Conservation (phyloP, 345 rosid genomes). For the Ailanthus altissimus region DNA sequence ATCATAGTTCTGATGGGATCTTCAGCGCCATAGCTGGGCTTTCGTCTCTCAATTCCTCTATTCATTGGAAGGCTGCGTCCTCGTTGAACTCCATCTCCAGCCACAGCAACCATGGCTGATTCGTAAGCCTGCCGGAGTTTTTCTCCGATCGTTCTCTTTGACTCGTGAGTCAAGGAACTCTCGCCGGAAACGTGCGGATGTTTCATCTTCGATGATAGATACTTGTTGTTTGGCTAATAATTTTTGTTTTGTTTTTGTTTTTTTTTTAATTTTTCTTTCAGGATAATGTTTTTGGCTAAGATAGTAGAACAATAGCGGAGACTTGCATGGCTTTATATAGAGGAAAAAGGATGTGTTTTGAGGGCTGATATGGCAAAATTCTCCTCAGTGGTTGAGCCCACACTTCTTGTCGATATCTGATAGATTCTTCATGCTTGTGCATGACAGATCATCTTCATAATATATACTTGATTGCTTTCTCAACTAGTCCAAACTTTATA, state of each 20-base stretch:
- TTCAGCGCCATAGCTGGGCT: slow-evolving; percentile 27
- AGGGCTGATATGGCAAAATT: background rate
- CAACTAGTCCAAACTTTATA: background rate
- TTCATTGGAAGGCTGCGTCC: slow-evolving; percentile 2
- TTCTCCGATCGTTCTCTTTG: slow-evolving; percentile 40
- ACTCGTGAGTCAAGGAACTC: slow-evolving; percentile 31
- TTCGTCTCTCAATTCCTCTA: slow-evolving; percentile 40
- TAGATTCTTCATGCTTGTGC: slow-evolving; percentile 22
- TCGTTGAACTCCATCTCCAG: slow-evolving; percentile 11
- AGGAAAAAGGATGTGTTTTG: background rate
- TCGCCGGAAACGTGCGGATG: slow-evolving; percentile 39
- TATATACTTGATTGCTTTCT: background rate
- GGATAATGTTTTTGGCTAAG: slow-evolving; percentile 8
- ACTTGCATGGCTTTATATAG: slow-evolving; percentile 28
- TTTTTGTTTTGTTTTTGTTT: too few species aligned
- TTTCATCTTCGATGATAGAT: slow-evolving; percentile 28
- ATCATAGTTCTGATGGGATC: slow-evolving; percentile 67
- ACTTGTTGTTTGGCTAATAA: background rate
- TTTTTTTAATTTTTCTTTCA: too few species aligned
- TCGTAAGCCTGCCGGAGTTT: slow-evolving; percentile 41
- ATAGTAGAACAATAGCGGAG: slow-evolving; percentile 18
- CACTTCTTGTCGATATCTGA: background rate
- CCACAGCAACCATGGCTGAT: slow-evolving; percentile 30
- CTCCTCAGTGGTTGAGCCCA: slow-evolving; percentile 14
- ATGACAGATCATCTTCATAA: slow-evolving; percentile 25